These are phyloP conservation scores for Pseudopithomyces chartarum DNA, from an alignment of 2,329 filamentous ascomycete species.

Conservation along the genomic window DNA sequence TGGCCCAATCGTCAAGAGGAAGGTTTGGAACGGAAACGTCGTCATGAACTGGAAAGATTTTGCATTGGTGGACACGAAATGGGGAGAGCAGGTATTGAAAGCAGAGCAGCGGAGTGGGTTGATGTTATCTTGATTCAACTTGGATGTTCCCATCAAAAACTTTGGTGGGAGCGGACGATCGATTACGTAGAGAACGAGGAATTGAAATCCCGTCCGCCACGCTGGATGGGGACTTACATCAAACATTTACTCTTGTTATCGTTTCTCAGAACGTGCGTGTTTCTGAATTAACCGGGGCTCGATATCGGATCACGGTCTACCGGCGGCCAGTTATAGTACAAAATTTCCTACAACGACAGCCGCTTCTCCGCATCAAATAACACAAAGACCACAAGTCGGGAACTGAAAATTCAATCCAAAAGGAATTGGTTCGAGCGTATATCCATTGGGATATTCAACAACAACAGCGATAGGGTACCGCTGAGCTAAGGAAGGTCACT, in stretches of 20 bases:
- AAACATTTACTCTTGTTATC: background rate
- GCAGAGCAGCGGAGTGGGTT: conserved; percentile 39
- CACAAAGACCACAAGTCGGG: no score
- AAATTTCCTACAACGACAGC: no score
- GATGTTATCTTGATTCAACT: conserved; percentile 22
- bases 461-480: no score
- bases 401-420: no score
- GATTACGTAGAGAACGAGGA: conserved; percentile 9
- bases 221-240: conserved; percentile 6
- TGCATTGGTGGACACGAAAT: conserved; percentile 41
- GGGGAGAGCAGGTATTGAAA: conserved; percentile 37
- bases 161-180: conserved; percentile 6
- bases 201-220: conserved; percentile 8
- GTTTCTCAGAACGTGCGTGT: background rate
- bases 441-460: no score
- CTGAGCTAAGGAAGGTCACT: no score
- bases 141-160: conserved; percentile 4
- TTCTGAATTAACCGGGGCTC: no score
- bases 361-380: no score
- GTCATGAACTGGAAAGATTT: conserved; percentile 36
- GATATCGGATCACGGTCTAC: no score
- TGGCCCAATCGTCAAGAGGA: conserved; percentile 39
- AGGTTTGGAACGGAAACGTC: conserved; percentile 41
- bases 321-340: no score
- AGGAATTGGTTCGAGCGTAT: no score